Base-by-base conservation (phyloP, 1,284 basidiomycete species). In the Malassezia sympodialis region DNA sequence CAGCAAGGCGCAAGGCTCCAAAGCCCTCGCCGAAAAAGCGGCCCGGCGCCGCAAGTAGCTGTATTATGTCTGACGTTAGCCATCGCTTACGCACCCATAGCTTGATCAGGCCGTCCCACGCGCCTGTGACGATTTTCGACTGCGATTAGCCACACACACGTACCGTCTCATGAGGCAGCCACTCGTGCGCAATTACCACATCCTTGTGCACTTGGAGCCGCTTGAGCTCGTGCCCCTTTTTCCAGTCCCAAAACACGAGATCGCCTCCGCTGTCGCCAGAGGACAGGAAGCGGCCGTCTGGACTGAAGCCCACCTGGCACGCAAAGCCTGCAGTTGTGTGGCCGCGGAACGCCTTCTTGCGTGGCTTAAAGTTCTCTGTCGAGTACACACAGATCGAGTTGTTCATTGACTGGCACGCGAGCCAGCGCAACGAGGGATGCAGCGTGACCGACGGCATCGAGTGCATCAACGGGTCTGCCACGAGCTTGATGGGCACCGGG, bases 171-270 rank as follows among this genome's bases (percentile, higher is more conserved):
- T 98, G 91, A 49, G 93, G 93, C 63, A 99, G 77, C 94, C 94
- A 99, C 68, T 87, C 88, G 72, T 98, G 94, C 40, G 88, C 83
- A 67, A 98, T 94, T 46, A 98, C 87, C 8, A 96, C 93, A 77
- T 96, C 89, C 37, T 82, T 84, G 76, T 98, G 94, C 6, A 88
- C 88, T 56, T 84, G 82, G 55, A 98, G 77, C 42, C 90, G 79
- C 61, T 88, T 91, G 76, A 90, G 86, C 74, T 98, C 88, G 61
- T 87, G 83, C n/a, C 67, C 65, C n/a, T 84, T 90, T 79, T 96
- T 98, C 89, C 90, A 98, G 77, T 98, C 94, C 94, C 93, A 99
- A 76, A 96, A 94, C 14, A 96, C 88, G 41, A 99, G 80, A 75
- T 94, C 90, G 1, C 94, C 94, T 60, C 86, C 84, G 3, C 88